These are phyloP conservation scores for Kuraishia ogatae DNA, from an alignment of 805 yeast genomes.

Conservation along the genomic window DNA sequence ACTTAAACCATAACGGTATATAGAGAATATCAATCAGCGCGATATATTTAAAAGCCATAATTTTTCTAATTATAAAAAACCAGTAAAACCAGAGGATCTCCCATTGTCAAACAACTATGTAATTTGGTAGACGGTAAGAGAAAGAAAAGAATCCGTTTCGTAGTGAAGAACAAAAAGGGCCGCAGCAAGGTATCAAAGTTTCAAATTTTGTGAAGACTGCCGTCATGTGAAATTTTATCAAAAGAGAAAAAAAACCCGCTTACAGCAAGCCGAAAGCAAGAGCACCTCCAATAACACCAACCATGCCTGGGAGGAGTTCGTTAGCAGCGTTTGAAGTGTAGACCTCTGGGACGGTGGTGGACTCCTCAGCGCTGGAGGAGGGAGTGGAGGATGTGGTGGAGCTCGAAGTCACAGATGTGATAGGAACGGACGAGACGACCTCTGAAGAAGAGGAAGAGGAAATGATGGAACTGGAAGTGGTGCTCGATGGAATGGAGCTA, in stretches of 20 bases:
- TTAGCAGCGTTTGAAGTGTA: slow-evolving; percentile 3
- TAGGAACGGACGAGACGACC: slow-evolving; percentile 7
- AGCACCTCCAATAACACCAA: slow-evolving; percentile 6
- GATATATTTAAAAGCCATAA: background rate
- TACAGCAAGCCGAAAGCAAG: slow-evolving; percentile 4
- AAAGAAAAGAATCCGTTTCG: background rate
- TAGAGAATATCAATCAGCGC: background rate
- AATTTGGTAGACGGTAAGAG: background rate
- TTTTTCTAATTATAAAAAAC: background rate
- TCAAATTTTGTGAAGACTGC: background rate
- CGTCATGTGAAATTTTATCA: background rate
- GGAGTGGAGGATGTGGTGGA: slow-evolving; percentile 6
- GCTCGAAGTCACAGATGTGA: slow-evolving; percentile 9
- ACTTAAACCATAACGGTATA: too few species aligned
- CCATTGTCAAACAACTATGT: background rate
- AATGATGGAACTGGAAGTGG: slow-evolving; percentile 5
- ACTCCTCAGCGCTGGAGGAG: slow-evolving; percentile 1
- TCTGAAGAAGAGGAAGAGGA: slow-evolving; percentile 10
- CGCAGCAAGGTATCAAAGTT: background rate
- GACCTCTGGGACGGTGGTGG: background rate
- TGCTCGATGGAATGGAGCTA: slow-evolving; percentile 10
- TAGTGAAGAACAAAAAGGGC: background rate
- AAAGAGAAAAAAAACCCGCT: background rate
- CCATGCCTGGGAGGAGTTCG: slow-evolving; percentile 5
- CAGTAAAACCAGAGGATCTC: background rate